phyloP scores from a whole-genome alignment of 768 basidiomycete genomes.

The Kwoniella sp. region DNA sequence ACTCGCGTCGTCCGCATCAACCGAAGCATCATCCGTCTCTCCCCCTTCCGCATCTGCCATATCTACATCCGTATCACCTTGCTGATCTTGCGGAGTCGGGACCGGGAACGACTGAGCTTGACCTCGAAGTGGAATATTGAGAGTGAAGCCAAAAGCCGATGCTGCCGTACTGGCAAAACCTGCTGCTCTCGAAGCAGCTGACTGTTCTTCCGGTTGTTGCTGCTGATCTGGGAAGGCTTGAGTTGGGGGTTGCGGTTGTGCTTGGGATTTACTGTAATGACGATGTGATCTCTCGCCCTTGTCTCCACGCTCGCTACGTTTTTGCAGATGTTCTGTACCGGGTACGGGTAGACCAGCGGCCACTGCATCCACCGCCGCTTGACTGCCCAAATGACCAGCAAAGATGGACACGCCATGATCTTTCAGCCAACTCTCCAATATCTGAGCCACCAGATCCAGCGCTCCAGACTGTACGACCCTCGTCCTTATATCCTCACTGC shows the following conservation, averaged over 20 bases:
- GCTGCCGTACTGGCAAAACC: slow-evolving; percentile 15
- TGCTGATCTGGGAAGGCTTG: neutral
- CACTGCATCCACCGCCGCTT: slow-evolving; percentile 40
- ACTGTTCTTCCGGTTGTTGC: slow-evolving; percentile 1
- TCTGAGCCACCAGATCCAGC: slow-evolving; percentile 87
- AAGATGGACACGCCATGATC: slow-evolving; percentile 84
- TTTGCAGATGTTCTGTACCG: slow-evolving; percentile 16
- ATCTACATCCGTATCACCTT: slow-evolving; percentile 49
- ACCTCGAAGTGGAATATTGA: slow-evolving; percentile 4
- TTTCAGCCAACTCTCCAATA: slow-evolving; percentile 89
- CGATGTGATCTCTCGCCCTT: slow-evolving; percentile 16
- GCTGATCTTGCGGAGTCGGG: slow-evolving; percentile 12
- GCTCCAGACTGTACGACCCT: slow-evolving; percentile 94
- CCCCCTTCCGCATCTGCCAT: slow-evolving; percentile 52
- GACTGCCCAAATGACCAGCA: slow-evolving; percentile 72
- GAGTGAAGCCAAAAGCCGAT: slow-evolving; percentile 16
- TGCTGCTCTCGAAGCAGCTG: slow-evolving; percentile 9
- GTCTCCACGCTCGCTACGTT: slow-evolving; percentile 10
- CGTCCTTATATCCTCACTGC: slow-evolving; percentile 85
- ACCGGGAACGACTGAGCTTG: neutral
- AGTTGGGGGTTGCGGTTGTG: neutral
- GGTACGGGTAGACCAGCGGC: slow-evolving; percentile 28
- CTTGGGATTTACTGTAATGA: slow-evolving; percentile 9
- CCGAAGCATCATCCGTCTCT: slow-evolving; percentile 64
- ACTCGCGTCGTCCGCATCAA: slow-evolving; percentile 63